phyloP scores from a whole-genome alignment of 169 alveolate genomes.

The Plasmodium adleri region DNA sequence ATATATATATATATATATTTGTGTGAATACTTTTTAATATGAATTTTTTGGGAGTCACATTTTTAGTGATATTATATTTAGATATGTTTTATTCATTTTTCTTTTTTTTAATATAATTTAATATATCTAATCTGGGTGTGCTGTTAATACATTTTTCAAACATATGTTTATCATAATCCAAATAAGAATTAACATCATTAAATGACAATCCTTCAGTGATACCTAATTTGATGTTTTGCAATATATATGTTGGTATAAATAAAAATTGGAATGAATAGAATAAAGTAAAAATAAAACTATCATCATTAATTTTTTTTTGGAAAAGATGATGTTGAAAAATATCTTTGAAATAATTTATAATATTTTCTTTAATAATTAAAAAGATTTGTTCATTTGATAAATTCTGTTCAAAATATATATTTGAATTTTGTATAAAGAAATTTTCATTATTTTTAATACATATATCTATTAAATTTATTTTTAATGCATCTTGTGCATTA shows the following conservation, averaged over 20 bases:
- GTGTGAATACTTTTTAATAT: neutral
- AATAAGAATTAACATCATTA: slow-evolving; percentile 25
- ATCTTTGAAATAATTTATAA: slow-evolving; percentile 21
- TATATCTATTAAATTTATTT: slow-evolving; percentile 50
- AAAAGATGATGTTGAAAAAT: slow-evolving; percentile 17
- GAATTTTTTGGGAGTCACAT: too few relatives aligned
- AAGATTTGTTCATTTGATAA: slow-evolving; percentile 20
- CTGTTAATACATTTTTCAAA: slow-evolving; percentile 44
- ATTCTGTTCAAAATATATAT: slow-evolving; percentile 11
- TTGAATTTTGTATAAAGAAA: slow-evolving; percentile 17
- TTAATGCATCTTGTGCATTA: slow-evolving; percentile 35
- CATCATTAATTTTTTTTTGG: slow-evolving; percentile 14
- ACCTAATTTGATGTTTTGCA: slow-evolving; percentile 35
- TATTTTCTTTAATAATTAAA: slow-evolving; percentile 26
- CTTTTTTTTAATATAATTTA: slow-evolving; percentile 29
- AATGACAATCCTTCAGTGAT: slow-evolving; percentile 49
- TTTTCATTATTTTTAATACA: slow-evolving; percentile 34
- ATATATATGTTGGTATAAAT: slow-evolving; percentile 33
- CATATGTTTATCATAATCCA: slow-evolving; percentile 29
- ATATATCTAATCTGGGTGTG: slow-evolving; percentile 16
- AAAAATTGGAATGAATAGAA: slow-evolving; percentile 69
- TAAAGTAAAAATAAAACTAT: slow-evolving; percentile 50
- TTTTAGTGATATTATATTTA: neutral
- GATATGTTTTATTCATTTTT: neutral
- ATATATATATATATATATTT: neutral